Evolutionary conservation across 2,329 filamentous ascomycete genomes (phyloP).

Genomic region (Pseudogymnoascus sp.): DNA sequence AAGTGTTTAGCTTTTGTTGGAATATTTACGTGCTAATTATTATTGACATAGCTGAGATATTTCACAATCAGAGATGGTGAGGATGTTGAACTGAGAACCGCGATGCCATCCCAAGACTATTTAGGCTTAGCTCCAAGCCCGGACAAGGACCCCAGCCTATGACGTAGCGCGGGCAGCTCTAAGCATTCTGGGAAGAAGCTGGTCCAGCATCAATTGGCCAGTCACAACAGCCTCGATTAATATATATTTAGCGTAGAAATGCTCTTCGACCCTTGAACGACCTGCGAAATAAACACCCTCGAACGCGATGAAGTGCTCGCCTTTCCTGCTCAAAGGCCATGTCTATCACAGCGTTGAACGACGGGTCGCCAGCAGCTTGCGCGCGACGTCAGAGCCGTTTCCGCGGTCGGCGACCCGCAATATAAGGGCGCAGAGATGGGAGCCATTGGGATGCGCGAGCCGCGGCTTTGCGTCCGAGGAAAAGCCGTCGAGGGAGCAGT

Average conservation of each 20-base stretch:
- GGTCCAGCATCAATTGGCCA: conserved; percentile 3
- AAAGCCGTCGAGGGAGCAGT: not conserved
- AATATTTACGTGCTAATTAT: too few species aligned
- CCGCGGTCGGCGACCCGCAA: not conserved
- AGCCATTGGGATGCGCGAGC: not conserved
- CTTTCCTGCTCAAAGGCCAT: conserved; percentile 1
- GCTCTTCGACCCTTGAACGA: not conserved
- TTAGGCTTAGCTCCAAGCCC: not conserved
- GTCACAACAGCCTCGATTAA: not conserved
- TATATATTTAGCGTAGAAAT: not conserved
- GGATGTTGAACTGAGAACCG: not conserved
- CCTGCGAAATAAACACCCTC: not conserved
- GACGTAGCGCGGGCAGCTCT: not conserved
- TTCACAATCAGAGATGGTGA: not conserved
- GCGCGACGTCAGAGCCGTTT: not conserved
- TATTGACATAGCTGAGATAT: not conserved
- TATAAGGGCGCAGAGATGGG: not conserved
- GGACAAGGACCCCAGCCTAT: not conserved
- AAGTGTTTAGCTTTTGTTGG: too few species aligned
- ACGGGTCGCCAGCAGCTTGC: not conserved
- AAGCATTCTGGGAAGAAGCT: not conserved
- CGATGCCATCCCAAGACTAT: not conserved
- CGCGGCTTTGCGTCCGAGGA: not conserved
- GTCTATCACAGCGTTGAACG: not conserved
- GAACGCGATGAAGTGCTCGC: conserved; percentile 6